Conservation (phyloP, 257 asterid species). For the Leonotis leonurus region DNA sequence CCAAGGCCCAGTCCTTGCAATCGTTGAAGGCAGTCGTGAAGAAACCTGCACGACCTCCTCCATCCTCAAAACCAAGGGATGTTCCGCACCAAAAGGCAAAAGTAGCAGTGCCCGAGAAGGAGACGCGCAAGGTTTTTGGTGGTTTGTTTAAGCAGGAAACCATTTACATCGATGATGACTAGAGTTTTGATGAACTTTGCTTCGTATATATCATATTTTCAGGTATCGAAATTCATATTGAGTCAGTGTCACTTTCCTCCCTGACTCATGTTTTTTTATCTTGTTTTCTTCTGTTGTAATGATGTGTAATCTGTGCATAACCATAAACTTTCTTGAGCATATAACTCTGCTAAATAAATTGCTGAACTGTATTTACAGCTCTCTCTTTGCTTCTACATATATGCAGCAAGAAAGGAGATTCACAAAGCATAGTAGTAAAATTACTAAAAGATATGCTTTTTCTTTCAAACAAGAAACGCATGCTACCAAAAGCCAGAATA, state of each 20-base stretch:
- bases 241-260: slow-evolving; percentile 1
- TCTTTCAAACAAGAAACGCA: slow-evolving; percentile 9
- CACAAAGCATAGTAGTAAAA: background rate
- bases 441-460: background rate
- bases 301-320: slow-evolving; percentile 21
- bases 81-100: slow-evolving; percentile 37
- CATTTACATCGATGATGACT: slow-evolving; percentile 83
- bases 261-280: background rate
- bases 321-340: background rate
- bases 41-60: slow-evolving; percentile 24
- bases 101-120: slow-evolving; percentile 39
- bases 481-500: background rate
- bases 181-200: slow-evolving; percentile 15
- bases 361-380: background rate
- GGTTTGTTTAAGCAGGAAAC: slow-evolving; percentile 92
- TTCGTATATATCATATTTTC: slow-evolving; percentile 17
- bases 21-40: slow-evolving; percentile 64
- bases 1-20: slow-evolving; percentile 74
- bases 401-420: background rate
- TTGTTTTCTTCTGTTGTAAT: slow-evolving; percentile 17
- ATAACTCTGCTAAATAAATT: slow-evolving; percentile 4
- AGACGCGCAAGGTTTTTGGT: slow-evolving; percentile 76
- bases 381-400: background rate
- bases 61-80: slow-evolving; percentile 30
- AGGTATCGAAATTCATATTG: slow-evolving; percentile 13